These are phyloP conservation scores for Podospora pseudoanserina DNA, from an alignment of 495 filamentous ascomycete genomes.

Conservation along the genomic window DNA sequence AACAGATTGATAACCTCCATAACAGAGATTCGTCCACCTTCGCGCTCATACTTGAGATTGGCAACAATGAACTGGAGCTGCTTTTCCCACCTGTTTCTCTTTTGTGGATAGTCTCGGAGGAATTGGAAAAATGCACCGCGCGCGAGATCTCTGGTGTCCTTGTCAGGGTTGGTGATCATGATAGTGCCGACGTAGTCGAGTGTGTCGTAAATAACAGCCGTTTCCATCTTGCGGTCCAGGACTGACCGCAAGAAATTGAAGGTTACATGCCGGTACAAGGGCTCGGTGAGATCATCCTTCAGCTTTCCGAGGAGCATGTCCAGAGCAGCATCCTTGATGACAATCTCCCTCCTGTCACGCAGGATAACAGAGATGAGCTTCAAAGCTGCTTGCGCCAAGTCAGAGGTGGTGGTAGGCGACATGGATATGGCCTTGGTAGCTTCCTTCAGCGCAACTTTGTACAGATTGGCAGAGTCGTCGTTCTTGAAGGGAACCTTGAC, in stretches of 20 bases:
- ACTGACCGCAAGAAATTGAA: constrained; percentile 91
- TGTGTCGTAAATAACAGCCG: constrained; percentile 84
- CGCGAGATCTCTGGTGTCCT: constrained; percentile 77
- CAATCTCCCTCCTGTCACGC: constrained; percentile 68
- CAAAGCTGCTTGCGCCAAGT: constrained; percentile 77
- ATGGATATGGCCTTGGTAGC: constrained; percentile 62
- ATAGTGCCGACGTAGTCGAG: constrained; percentile 83
- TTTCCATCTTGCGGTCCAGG: constrained; percentile 77
- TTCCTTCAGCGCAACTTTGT: constrained; percentile 77
- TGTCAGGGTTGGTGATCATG: constrained; percentile 94
- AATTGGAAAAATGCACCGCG: constrained; percentile 91
- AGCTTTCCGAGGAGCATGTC: constrained; percentile 80
- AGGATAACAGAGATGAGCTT: constrained; percentile 84
- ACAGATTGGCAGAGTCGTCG: constrained; percentile 66
- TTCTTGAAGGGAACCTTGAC: constrained; percentile 78
- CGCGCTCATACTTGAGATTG: constrained; percentile 85
- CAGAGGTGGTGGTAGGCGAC: constrained; percentile 70
- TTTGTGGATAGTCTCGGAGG: constrained; percentile 90
- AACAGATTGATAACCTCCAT: constrained; percentile 86
- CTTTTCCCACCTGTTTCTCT: constrained; percentile 78
- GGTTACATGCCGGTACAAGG: constrained; percentile 80
- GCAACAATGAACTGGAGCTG: constrained; percentile 84
- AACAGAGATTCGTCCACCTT: constrained; percentile 81
- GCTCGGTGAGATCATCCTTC: constrained; percentile 87
- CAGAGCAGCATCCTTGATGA: constrained; percentile 74